Evolutionary conservation across 371 early-diverging fungal genomes (phyloP).

Genomic region (Lichtheimia hyalospora): DNA sequence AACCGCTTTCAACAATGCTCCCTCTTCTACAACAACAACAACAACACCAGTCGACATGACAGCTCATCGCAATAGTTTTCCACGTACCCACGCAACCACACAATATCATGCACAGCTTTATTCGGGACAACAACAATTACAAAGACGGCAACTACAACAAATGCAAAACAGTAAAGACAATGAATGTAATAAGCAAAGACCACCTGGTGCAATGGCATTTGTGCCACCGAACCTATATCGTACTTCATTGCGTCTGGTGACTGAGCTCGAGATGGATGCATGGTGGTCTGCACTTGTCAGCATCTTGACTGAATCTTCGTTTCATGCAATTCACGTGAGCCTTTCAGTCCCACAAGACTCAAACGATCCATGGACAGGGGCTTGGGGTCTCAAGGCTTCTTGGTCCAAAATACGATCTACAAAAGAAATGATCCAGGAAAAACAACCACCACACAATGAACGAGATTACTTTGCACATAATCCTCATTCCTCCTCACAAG

Average conservation of each 20-base stretch:
- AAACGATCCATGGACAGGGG: conserved; percentile 45
- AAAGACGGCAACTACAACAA: conserved; percentile 31
- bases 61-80: conserved; percentile 3
- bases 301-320: conserved; percentile 38
- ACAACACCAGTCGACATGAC: background rate
- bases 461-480: conserved; percentile 38
- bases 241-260: conserved; percentile 41
- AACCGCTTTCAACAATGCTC: background rate
- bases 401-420: conserved; percentile 22
- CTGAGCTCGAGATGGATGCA: conserved; percentile 43
- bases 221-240: conserved; percentile 46
- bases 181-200: background rate
- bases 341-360: conserved; percentile 50
- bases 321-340: conserved; percentile 42
- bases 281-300: conserved; percentile 49
- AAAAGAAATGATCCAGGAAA: conserved; percentile 9
- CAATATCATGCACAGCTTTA: conserved; percentile 50
- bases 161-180: conserved; percentile 15
- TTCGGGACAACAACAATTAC: conserved; percentile 41
- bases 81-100: conserved; percentile 29
- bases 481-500: conserved; percentile 11
- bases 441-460: conserved; percentile 2
- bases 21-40: background rate
- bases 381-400: conserved; percentile 53
- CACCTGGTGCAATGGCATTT: too few species aligned